phyloP scores from a whole-genome alignment of 1,139 yeast species.

The Kodamaea sp. region DNA sequence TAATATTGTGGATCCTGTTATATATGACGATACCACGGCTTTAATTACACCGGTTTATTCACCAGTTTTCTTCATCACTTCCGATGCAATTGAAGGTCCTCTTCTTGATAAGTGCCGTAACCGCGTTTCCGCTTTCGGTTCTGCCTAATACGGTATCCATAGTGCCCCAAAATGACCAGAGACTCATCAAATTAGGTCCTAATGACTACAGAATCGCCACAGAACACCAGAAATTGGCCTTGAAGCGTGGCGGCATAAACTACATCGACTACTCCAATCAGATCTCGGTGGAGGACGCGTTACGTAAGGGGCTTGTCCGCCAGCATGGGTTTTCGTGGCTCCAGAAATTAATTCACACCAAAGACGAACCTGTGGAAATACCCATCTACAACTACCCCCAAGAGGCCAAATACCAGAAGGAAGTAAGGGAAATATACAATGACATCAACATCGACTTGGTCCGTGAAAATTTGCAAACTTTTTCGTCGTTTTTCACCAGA shows the following conservation, averaged over 20 bases:
- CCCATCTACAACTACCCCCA: slow-evolving; percentile 60
- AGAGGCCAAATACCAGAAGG: slow-evolving; percentile 33
- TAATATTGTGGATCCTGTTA: no score
- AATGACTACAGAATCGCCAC: slow-evolving; percentile 42
- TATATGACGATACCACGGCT: no score
- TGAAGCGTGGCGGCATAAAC: slow-evolving; percentile 53
- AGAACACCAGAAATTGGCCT: slow-evolving; percentile 59
- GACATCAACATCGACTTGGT: slow-evolving; percentile 48
- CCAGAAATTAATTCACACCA: slow-evolving; percentile 16
- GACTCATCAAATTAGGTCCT: slow-evolving; percentile 43
- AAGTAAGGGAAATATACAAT: slow-evolving; percentile 42
- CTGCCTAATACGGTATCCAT: no score
- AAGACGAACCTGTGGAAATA: slow-evolving; percentile 26
- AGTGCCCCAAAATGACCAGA: slow-evolving; percentile 1
- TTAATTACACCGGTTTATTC: no score
- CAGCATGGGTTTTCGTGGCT: slow-evolving; percentile 6
- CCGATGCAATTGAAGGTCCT: no score
- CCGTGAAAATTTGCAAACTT: slow-evolving; percentile 55
- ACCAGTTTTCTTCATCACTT: no score
- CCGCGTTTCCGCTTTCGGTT: no score
- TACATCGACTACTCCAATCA: slow-evolving; percentile 72
- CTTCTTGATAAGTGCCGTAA: no score
- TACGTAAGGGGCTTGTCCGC: slow-evolving; percentile 29
- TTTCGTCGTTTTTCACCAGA: slow-evolving; percentile 74
- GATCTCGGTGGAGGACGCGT: slow-evolving; percentile 37